Evolutionary conservation across 2,329 filamentous ascomycete genomes (phyloP), one percentile per base, ranked within the genome.

Genomic region (Aurifilum marmelostoma): DNA sequence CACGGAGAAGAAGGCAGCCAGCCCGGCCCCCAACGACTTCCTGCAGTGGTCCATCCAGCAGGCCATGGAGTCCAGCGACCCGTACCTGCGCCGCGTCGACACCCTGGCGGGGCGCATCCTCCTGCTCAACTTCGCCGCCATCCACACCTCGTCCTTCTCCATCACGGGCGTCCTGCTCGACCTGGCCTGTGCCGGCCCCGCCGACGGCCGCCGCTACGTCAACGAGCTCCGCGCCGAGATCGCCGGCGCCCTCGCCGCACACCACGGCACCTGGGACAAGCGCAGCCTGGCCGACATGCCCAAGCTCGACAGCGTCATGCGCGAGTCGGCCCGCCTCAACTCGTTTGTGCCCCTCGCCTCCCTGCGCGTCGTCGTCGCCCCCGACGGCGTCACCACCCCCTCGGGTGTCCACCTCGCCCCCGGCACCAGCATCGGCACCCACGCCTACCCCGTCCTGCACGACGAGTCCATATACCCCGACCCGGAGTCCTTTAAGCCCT

Each of bases 261-360:
- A 67, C 60, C 63, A 58, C n/a, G 68, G 66, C 37, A 24, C 18
- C 58, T 80, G 79, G 78, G 77, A 76, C 24, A 82, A 80, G 69
- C 69, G 76, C 41, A 76, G 74, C 14, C 71, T 83, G 12, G 74
- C 76, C 3, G 75, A 77, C 39, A 78, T 81, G 77, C 70, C 73
- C 59, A 79, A 76, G 65, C 71, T 82, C 21, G 82, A 84, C 73
- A 81, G 79, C n/a, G 77, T 76, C 32, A 73, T 84, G 64, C 79
- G 79, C 66, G 82, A 84, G 73, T 80, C 77, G 37, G 75, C 82
- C 65, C 79, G 82, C 0, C 70, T 82, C 54, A 80, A 79, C 73
- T 77, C 75, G 12, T 79, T 83, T 71, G 74, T 80, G 62, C 77
- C 79, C 41, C 72, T 78, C 54, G 77, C 78, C 27, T 71, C 80